A percentile compares a stretch with the other conserved stretches of the same genome.
Evolutionary conservation across 768 basidiomycete species (phyloP).

Genomic region (Glaciozyma antarctica): DNA sequence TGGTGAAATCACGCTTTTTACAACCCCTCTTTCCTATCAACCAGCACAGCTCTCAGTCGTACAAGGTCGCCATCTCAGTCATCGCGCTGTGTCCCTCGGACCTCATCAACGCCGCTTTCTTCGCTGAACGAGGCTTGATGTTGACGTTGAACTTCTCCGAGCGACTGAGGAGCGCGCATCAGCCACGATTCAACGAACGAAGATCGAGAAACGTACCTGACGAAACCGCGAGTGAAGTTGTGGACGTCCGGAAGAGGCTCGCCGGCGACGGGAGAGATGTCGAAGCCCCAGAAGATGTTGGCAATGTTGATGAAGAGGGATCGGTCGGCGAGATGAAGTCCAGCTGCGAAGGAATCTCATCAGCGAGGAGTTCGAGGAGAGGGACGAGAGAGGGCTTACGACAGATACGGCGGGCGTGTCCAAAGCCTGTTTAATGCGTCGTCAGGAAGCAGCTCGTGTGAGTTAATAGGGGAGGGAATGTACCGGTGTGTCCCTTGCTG

Average conservation of each 20-base stretch:
- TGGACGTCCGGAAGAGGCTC: neutral
- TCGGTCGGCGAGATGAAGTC: slow-evolving; percentile 16
- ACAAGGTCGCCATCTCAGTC: neutral
- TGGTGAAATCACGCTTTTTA: too few relatives aligned
- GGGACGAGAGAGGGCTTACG: neutral
- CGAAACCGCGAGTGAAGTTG: neutral
- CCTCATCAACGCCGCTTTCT: neutral
- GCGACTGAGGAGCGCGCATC: neutral
- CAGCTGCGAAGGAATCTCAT: neutral
- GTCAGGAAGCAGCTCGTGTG: too few relatives aligned
- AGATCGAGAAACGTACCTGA: neutral
- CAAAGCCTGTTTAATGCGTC: neutral
- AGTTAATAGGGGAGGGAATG: neutral
- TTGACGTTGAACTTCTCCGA: neutral
- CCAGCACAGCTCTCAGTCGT: neutral
- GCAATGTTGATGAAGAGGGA: slow-evolving; percentile 5
- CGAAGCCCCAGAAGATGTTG: slow-evolving; percentile 22
- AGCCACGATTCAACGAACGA: neutral
- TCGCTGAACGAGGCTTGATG: neutral
- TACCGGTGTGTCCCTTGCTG: slow-evolving; percentile 8
- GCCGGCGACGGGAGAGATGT: neutral
- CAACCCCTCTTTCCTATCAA: too few relatives aligned
- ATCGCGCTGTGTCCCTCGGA: neutral
- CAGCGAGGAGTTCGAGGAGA: neutral
- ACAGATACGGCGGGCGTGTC: slow-evolving; percentile 1